Evolutionary conservation across 441 rosid genomes (phyloP).

Genomic region (Gossypium davidsonii): DNA sequence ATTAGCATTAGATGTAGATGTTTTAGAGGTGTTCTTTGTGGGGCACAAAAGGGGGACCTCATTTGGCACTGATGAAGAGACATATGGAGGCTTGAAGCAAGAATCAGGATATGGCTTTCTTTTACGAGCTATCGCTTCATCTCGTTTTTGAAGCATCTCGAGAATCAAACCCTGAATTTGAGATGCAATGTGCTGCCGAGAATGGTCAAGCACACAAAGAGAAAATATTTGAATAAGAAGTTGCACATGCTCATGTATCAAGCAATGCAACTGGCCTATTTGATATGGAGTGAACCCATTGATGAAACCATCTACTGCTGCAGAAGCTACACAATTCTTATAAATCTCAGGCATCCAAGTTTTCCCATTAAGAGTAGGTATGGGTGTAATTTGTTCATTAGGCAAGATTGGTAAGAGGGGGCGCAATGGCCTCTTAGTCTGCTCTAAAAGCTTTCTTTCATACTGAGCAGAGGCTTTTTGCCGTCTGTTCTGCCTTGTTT

Average conservation of each 20-base stretch:
- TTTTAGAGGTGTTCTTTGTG: conserved; percentile 20
- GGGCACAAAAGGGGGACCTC: conserved; percentile 23
- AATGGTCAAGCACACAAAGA: conserved; percentile 67
- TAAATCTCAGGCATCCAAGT: conserved; percentile 31
- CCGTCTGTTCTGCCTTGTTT: conserved; percentile 82
- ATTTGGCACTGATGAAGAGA: conserved; percentile 40
- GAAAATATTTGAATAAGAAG: conserved; percentile 89
- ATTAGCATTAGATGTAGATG: conserved; percentile 22
- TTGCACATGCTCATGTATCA: conserved; percentile 83
- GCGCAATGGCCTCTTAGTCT: conserved; percentile 65
- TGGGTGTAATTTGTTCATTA: conserved; percentile 29
- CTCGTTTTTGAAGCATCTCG: conserved; percentile 61
- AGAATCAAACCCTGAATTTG: conserved; percentile 66
- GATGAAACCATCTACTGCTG: conserved; percentile 27
- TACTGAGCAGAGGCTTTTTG: conserved; percentile 43
- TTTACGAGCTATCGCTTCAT: conserved; percentile 43
- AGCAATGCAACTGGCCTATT: conserved; percentile 71
- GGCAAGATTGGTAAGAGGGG: conserved; percentile 67
- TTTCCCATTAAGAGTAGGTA: conserved; percentile 26
- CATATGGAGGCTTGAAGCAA: conserved; percentile 42
- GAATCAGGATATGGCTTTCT: conserved; percentile 46
- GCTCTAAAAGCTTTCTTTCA: conserved; percentile 50
- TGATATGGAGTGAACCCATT: conserved; percentile 67
- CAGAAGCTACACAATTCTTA: conserved; percentile 21
- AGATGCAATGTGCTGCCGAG: conserved; percentile 59